phyloP scores from a whole-genome alignment of 441 rosid genomes.

The Arabidopsis hybrid region DNA sequence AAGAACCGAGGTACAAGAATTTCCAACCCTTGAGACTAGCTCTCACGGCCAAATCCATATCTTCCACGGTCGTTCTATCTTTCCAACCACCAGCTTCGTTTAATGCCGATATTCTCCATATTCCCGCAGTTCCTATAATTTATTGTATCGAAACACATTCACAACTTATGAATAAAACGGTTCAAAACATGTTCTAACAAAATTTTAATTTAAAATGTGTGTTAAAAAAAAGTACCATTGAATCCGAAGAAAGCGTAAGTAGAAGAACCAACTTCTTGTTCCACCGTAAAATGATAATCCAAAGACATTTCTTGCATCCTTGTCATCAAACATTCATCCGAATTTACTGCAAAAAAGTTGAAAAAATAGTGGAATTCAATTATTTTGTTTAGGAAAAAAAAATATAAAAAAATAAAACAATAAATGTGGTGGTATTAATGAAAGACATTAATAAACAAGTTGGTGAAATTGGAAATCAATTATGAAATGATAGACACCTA shows the following conservation, averaged over 20 bases:
- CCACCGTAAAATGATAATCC: constrained; percentile 89
- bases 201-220: not conserved
- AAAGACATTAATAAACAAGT: constrained; percentile 32
- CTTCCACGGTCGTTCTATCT: constrained; percentile 96
- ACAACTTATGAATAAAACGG: not conserved
- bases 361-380: not conserved
- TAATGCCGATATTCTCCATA: constrained; percentile 92
- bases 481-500: constrained; percentile 33
- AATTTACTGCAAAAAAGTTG: constrained; percentile 57
- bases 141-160: not conserved
- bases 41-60: constrained; percentile 95
- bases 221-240: constrained; percentile 58
- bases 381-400: not conserved
- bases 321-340: constrained; percentile 95
- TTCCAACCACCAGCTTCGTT: constrained; percentile 99
- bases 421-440: constrained; percentile 26
- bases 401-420: not conserved
- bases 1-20: constrained; percentile 69
- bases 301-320: constrained; percentile 98
- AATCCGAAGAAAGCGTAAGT: constrained; percentile 92
- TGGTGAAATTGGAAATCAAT: constrained; percentile 23
- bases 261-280: constrained; percentile 97
- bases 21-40: constrained; percentile 98
- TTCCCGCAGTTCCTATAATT: constrained; percentile 83
- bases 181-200: not conserved